Conservation (phyloP, 83 land plant species). For the Thuja plicata region DNA sequence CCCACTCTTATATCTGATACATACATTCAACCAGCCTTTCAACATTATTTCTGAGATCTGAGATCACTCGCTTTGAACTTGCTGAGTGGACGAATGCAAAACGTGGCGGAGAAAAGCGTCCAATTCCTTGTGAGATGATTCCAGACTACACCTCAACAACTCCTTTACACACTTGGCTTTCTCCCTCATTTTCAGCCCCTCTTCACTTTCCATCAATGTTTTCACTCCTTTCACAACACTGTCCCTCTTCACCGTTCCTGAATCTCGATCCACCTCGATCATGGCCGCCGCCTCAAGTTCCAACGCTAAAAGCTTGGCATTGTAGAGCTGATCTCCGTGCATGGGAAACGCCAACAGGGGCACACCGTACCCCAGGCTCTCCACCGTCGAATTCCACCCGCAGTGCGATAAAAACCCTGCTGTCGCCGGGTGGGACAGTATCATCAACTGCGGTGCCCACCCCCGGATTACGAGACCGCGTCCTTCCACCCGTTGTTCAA, state of each 20-base stretch:
- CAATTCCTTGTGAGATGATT: neutral
- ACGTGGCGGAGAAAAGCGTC: neutral
- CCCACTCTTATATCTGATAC: too few species aligned
- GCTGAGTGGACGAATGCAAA: neutral
- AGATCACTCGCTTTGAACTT: neutral
- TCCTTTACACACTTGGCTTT: neutral
- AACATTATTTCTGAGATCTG: too few species aligned
- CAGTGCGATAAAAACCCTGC: too few species aligned
- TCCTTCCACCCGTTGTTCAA: slow-evolving; percentile 26
- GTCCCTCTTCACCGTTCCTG: slow-evolving; percentile 29
- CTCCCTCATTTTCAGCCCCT: neutral
- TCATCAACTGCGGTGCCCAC: slow-evolving; percentile 72
- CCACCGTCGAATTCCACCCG: slow-evolving; percentile 15
- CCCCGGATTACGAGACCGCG: slow-evolving; percentile 50
- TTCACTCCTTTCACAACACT: slow-evolving; percentile 31
- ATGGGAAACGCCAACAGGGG: slow-evolving; percentile 61
- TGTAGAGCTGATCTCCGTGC: slow-evolving; percentile 46
- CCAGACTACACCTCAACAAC: neutral
- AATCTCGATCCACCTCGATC: slow-evolving; percentile 12
- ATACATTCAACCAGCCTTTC: too few species aligned
- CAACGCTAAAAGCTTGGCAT: slow-evolving; percentile 32
- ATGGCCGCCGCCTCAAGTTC: slow-evolving; percentile 32
- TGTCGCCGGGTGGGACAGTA: slow-evolving; percentile 32
- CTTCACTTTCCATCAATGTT: slow-evolving; percentile 16
- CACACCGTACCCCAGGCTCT: slow-evolving; percentile 43